Evolutionary conservation across 2,329 filamentous ascomycete genomes (phyloP), one percentile per base, ranked within the genome.

Genomic region (Periconia sp.): DNA sequence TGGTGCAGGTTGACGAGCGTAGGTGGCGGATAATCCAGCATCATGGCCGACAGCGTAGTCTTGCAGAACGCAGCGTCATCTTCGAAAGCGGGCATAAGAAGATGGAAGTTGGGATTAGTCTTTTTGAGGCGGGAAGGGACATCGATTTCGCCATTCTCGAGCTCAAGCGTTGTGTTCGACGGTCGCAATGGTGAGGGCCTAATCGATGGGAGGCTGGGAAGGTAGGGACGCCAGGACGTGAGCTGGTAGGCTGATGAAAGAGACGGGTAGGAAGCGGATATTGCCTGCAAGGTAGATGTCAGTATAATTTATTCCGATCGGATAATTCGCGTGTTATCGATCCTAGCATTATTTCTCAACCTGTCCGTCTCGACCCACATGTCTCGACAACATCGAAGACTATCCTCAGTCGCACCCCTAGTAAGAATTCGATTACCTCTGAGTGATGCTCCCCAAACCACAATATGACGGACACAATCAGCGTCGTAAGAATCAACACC

Each of bases 21-120:
- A 5, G 81, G 78, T 11, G 80, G 76, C 8, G 82, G 82, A 40
- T 83, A 85, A 46, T 79, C 75, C 26, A 83, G 68, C n/a, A 83
- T 72, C 64, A 81, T 80, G 1, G 79, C 76, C 2, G 80, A 82
- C 10, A 82, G 67, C 10, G 83, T 57, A 1, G 79, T 78, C 52
- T 79, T 80, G 70, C 82, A 85, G 28, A 84, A 72, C n/a, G 75
- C 72, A 13, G 72, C 53, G 24, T 74, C 77, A 29, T 72, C 71
- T n/a, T 70, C 67, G 25, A 71, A 69, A 5, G 77, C 73, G 5
- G 78, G 76, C 34, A 84, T 70, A 19, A 84, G 61, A 25, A 85
- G 73, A 59, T 84, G 81, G 48, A 85, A 80, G 33, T 66, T 67
- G 0, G 65, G 63, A 25, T 62, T 66, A 13, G 50, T 49, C 44